These are phyloP conservation scores for Colletotrichum tabaci DNA, from an alignment of 2,329 filamentous ascomycete species.

Conservation along the genomic window DNA sequence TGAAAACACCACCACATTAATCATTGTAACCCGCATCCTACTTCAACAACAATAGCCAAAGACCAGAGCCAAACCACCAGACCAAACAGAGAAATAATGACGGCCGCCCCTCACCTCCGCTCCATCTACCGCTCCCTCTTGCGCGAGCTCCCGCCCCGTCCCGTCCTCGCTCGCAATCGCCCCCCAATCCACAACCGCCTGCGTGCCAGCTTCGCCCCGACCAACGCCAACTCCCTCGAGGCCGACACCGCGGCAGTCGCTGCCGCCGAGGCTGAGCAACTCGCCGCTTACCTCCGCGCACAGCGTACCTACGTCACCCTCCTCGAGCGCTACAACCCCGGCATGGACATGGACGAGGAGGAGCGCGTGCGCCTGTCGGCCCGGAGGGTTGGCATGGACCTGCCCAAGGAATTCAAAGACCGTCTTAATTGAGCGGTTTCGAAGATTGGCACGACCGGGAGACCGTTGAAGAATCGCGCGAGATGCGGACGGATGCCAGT, in stretches of 20 bases:
- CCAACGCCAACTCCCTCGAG: conserved; percentile 49
- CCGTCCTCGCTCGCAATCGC: conserved; percentile 68
- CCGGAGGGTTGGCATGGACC: conserved; percentile 88
- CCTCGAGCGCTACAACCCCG: conserved; percentile 93
- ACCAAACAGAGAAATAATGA: conserved; percentile 45
- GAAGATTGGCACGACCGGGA: background rate
- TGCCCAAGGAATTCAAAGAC: conserved; percentile 75
- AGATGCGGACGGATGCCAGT: background rate
- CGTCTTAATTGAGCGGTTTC: conserved; percentile 23
- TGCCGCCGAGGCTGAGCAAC: conserved; percentile 76
- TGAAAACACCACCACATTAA: background rate
- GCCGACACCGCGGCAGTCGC: conserved; percentile 45
- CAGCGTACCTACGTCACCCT: conserved; percentile 87
- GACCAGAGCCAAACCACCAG: background rate
- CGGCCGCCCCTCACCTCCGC: conserved; percentile 65
- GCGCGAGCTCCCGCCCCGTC: conserved; percentile 86
- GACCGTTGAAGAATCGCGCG: background rate
- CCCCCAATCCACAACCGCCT: conserved; percentile 80
- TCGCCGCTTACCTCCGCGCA: conserved; percentile 84
- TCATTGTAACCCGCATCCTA: background rate
- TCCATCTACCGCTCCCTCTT: conserved; percentile 90
- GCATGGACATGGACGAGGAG: conserved; percentile 88
- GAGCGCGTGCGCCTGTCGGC: conserved; percentile 89
- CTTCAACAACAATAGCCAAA: background rate
- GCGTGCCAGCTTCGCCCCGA: conserved; percentile 71